A percentile compares a stretch with the other conserved stretches of the same genome.
Evolutionary conservation across 2,329 filamentous ascomycete genomes (phyloP).

Genomic region (Microsporum canis): DNA sequence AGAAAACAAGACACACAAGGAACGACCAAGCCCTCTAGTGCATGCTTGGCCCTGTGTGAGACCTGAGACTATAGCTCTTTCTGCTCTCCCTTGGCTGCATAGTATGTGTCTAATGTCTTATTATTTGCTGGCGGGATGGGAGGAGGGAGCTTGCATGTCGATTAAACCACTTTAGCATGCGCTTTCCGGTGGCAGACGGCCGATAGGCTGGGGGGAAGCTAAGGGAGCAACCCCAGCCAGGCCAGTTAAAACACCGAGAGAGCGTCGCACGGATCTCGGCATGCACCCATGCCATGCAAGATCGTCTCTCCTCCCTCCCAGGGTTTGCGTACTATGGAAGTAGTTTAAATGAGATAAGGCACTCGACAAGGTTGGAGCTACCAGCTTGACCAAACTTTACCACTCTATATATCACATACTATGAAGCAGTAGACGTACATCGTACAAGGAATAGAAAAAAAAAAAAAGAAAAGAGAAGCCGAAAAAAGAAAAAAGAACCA

Average conservation of each 20-base stretch:
- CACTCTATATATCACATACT: too few species aligned
- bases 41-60: neutral
- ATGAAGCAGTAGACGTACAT: too few species aligned
- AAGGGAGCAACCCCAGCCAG: too few species aligned
- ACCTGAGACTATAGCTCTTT: neutral
- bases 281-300: neutral
- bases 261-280: conserved; percentile 1
- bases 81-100: neutral
- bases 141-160: too few species aligned
- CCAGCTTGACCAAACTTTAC: neutral
- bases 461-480: neutral
- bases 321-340: neutral
- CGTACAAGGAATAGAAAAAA: neutral
- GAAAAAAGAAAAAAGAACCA: neutral
- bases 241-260: too few species aligned
- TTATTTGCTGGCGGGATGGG: too few species aligned
- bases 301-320: neutral
- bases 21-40: neutral
- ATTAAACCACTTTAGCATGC: too few species aligned
- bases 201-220: neutral
- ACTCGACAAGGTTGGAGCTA: neutral
- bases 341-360: neutral
- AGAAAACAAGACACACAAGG: neutral
- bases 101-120: too few species aligned
- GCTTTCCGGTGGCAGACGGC: neutral